A percentile compares a stretch with the other conserved stretches of the same genome.
phyloP scores from a whole-genome alignment of 257 asterid genomes.

The Plantago major region DNA sequence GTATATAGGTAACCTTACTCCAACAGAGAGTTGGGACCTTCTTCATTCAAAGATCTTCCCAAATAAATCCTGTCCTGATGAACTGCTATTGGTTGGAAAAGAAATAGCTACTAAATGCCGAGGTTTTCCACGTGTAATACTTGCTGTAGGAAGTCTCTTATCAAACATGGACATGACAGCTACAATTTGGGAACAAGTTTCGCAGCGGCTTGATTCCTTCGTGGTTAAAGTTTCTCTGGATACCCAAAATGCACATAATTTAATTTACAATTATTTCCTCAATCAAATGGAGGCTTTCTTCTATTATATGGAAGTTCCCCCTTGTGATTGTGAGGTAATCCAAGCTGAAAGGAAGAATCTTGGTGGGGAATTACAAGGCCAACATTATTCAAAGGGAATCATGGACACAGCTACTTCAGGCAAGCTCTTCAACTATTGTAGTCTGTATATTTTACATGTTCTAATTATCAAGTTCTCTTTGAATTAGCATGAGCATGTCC shows the following conservation, averaged over 20 bases:
- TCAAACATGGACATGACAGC: constrained; percentile 16
- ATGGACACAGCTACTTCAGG: too few species aligned
- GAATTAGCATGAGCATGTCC: too few species aligned
- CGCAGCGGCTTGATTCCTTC: constrained; percentile 7
- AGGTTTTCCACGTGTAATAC: constrained; percentile 25
- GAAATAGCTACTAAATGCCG: constrained; percentile 22
- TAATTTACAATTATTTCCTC: constrained; percentile 24
- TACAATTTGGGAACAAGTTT: constrained; percentile 16
- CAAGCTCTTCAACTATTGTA: too few species aligned
- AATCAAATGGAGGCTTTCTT: constrained; percentile 19
- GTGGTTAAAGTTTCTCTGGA: background rate
- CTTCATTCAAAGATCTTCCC: constrained; percentile 14
- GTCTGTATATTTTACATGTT: too few species aligned
- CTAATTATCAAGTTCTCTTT: too few species aligned
- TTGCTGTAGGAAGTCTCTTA: constrained; percentile 22
- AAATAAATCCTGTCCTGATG: constrained; percentile 3
- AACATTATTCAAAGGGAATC: too few species aligned
- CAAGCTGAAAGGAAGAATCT: background rate
- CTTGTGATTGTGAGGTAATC: constrained; percentile 18
- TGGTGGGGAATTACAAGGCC: too few species aligned
- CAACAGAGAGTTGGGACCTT: constrained; percentile 26
- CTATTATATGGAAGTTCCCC: constrained; percentile 23
- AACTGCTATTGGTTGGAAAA: constrained; percentile 18
- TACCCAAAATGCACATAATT: constrained; percentile 15
- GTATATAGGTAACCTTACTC: background rate